Conservation (phyloP, 2,329 filamentous ascomycete species). For the Paracorniculantispora psalliotae region DNA sequence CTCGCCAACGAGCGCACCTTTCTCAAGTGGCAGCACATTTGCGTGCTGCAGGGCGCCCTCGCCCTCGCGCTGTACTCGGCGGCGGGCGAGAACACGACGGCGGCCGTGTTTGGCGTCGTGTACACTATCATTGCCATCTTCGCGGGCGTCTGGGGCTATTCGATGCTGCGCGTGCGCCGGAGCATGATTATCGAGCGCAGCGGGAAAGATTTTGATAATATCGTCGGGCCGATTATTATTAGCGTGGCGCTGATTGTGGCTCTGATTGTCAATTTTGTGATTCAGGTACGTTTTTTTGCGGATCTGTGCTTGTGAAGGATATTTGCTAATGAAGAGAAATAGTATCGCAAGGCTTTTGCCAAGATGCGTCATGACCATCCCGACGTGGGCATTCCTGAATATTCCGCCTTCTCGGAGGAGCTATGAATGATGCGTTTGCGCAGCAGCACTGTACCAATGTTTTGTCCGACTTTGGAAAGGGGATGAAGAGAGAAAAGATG, state of each 20-base stretch:
- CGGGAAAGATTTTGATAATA: slow-evolving; percentile 88
- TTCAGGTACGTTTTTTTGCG: slow-evolving; percentile 59
- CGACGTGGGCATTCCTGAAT: background rate
- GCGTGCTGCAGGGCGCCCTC: slow-evolving; percentile 76
- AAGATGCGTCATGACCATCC: slow-evolving; percentile 7
- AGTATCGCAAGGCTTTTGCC: slow-evolving; percentile 15
- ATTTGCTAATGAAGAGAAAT: background rate
- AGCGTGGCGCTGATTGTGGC: slow-evolving; percentile 74
- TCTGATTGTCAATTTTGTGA: slow-evolving; percentile 79
- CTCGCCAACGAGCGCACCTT: slow-evolving; percentile 97
- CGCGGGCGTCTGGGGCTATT: slow-evolving; percentile 81
- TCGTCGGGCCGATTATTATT: slow-evolving; percentile 78
- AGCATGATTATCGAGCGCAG: slow-evolving; percentile 79
- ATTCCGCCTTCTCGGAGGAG: background rate
- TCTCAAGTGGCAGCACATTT: slow-evolving; percentile 97
- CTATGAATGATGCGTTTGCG: background rate
- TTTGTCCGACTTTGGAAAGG: background rate
- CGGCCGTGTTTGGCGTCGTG: slow-evolving; percentile 71
- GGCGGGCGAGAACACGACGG: slow-evolving; percentile 72
- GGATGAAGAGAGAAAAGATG: too few species aligned
- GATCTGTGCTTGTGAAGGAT: too few species aligned
- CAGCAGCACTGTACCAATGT: background rate
- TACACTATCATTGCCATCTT: slow-evolving; percentile 82
- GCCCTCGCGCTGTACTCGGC: slow-evolving; percentile 86
- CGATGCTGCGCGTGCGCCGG: slow-evolving; percentile 69